Evolutionary conservation across 805 yeast species (phyloP), one percentile per base, ranked within the genome.

Genomic region (Komagataella pseudopastoris): DNA sequence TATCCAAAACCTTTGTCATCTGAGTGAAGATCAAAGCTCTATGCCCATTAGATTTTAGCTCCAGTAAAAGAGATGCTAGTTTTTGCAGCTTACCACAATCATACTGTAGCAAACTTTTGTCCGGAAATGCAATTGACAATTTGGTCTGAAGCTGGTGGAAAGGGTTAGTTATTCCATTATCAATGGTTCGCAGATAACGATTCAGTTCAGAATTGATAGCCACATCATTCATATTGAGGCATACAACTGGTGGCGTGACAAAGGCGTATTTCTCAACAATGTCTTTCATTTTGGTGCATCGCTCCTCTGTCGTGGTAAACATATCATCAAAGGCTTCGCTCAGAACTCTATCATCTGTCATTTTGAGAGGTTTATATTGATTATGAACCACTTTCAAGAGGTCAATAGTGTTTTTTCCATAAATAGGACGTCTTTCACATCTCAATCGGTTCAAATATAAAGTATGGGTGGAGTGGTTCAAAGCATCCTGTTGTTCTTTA

Each of bases 61-160:
- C 84, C 53, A 84, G 87, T 51, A 93, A 67, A 48, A 93, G 68
- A 3, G 70, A 65, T 0, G 97, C 91, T 50, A 93, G 68, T 58
- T 83, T 85, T 63, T 93, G 99, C 44, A 93, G 71, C 65, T 93
- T 93, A 53, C 99, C 99, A 71, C 99, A 93, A 65, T 93, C 99
- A 63, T 85, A 93, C 63, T 93, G 95, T 52, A 93, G 67, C 53
- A 93, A 70, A 12, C 93, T 82, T 63, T 90, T 93, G 63, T 93
- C 99, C 0, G 99, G 99, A 64, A 93, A 95, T 16, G 96, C 96
- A 59, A 93, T 88, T 0, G 96, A 83, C 48, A 88, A 69, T 58
- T 88, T 86, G 14, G 88, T 85, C 64, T 91, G 97, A 1, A 91
- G 68, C 54, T 83, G 81, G 62, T 88, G 96, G 68, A 88, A 83